Evolutionary conservation across 176 grass and related monocot genomes (phyloP), one percentile per base, ranked within the genome.

Genomic region (Canna indica): DNA sequence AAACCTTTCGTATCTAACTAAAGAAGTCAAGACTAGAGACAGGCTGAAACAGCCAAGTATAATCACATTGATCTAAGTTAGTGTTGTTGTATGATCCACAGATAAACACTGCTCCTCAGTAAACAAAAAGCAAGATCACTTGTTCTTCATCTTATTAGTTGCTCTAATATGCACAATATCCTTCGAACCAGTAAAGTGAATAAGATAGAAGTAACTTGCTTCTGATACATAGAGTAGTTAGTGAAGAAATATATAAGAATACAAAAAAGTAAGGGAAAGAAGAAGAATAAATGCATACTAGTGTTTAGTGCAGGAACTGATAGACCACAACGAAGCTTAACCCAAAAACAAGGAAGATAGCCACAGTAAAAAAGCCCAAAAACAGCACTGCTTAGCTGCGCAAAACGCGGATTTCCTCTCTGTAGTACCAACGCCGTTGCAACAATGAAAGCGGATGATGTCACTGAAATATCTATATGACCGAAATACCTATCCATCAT

Each of bases 321-420:
- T 58, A 99, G 81, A 50, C 88, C 89, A 15, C 84, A 93, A 30
- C 90, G 94, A 17, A 99, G 94, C 69, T 99, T 99, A 70, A 99
- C 81, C 94, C 94, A 99, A 81, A 99, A 99, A 70, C 85, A 93
- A 71, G 94, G 84, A 75, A 99, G 90, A 84, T 99, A 99, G 30
- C 94, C 94, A 27, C 94, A 99, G 33, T 99, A 99, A 84, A 99
- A 99, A 47, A 99, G 78, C 50, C 90, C 94, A 74, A 99, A 99
- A 64, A 99, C 84, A 70, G 86, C 88, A 85, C 94, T 93, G 84
- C 88, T 91, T 72, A 99, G 76, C 79, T 99, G 94, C 6, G 87
- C 82, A 78, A 99, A 99, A 78, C 86, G 86, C 59, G 94, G 94
- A 83, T 90, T 99, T 68, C 87, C 90, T 81, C 90, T 93, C 82